A percentile compares a stretch with the other conserved stretches of the same genome.
Conservation (phyloP, 2,329 filamentous ascomycete genomes). For the Neonectria coccinea region DNA sequence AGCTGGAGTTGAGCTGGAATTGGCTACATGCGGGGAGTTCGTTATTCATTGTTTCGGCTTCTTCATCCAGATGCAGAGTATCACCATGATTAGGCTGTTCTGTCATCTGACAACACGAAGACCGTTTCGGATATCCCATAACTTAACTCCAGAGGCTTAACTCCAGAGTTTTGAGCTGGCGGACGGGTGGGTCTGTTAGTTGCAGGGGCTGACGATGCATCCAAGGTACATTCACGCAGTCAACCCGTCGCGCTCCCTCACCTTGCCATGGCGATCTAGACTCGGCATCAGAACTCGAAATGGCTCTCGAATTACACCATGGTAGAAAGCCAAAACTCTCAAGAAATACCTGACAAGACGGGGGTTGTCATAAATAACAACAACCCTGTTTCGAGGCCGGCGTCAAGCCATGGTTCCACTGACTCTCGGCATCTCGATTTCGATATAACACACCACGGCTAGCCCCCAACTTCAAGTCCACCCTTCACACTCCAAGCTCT, state of each 20-base stretch:
- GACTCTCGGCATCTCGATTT: background rate
- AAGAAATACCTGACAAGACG: background rate
- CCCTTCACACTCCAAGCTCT: background rate
- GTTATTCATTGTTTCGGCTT: background rate
- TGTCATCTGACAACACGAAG: conserved; percentile 4
- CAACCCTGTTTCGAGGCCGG: background rate
- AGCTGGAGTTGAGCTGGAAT: background rate
- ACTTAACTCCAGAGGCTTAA: background rate
- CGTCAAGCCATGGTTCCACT: background rate
- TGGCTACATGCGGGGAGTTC: background rate
- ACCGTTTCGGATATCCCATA: background rate
- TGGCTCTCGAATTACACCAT: background rate
- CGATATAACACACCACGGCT: background rate
- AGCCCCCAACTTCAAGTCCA: background rate
- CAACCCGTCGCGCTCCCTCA: background rate
- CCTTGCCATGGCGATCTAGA: background rate
- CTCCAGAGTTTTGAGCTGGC: background rate
- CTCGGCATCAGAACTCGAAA: background rate
- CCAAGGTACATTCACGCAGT: background rate
- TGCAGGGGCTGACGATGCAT: background rate
- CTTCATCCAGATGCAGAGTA: background rate
- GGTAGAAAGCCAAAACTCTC: background rate
- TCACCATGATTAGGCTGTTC: background rate
- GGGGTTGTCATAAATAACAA: background rate
- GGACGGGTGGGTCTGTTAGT: background rate